Conservation (phyloP, 2,329 filamentous ascomycete species). For the Drechslera avenae region DNA sequence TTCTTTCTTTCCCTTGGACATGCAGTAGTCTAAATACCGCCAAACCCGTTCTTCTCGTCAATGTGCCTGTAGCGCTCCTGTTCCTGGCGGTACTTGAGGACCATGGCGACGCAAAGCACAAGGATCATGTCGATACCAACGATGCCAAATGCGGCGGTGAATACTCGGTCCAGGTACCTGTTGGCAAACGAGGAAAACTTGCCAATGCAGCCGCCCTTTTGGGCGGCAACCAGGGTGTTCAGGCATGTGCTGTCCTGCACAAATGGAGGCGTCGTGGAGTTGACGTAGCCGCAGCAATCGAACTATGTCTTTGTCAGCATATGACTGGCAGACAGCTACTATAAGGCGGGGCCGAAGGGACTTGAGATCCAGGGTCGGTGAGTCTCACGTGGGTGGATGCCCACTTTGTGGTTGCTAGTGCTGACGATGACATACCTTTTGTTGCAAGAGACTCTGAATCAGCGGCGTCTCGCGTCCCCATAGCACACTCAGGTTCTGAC, state of each 20-base stretch:
- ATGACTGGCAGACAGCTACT: constrained; percentile 11
- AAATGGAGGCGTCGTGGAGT: constrained; percentile 73
- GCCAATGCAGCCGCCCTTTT: constrained; percentile 71
- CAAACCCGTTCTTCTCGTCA: constrained; percentile 69
- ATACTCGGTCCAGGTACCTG: constrained; percentile 73
- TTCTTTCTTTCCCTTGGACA: background rate
- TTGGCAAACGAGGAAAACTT: constrained; percentile 73
- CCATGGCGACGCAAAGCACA: constrained; percentile 72
- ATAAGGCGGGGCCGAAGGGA: no score
- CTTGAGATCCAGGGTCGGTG: background rate
- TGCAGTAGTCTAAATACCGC: constrained; percentile 28
- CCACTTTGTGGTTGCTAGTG: constrained; percentile 2
- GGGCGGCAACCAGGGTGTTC: constrained; percentile 71
- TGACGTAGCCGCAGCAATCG: constrained; percentile 78
- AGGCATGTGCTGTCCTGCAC: constrained; percentile 70
- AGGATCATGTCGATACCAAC: constrained; percentile 72
- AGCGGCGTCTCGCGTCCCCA: constrained; percentile 64
- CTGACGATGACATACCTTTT: constrained; percentile 58
- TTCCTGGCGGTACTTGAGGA: constrained; percentile 82
- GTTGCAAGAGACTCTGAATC: constrained; percentile 72
- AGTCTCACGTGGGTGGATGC: background rate
- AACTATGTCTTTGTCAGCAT: constrained; percentile 59
- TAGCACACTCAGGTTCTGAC: constrained; percentile 64
- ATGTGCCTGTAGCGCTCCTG: constrained; percentile 78
- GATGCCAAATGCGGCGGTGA: constrained; percentile 79